Conservation (phyloP, 2,329 filamentous ascomycete species). For the Ustulina deusta region DNA sequence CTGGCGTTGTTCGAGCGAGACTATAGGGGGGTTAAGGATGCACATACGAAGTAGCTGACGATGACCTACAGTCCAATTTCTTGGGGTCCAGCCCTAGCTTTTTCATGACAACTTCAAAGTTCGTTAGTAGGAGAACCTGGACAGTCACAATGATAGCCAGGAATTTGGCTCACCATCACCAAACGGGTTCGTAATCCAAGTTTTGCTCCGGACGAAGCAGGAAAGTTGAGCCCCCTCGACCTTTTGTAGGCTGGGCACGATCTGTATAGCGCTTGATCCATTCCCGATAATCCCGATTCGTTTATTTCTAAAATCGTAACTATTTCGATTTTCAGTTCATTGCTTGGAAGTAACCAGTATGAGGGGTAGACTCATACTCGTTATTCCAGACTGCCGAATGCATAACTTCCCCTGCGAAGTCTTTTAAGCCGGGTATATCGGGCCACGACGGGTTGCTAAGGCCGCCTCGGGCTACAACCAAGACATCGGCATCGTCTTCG, state of each 20-base stretch:
- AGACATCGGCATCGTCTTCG: constrained; percentile 56
- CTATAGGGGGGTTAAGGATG: constrained; percentile 42
- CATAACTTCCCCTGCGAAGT: constrained; percentile 58
- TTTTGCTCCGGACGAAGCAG: constrained; percentile 62
- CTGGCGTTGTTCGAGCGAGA: constrained; percentile 55
- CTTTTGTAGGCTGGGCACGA: constrained; percentile 62
- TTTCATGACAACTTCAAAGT: constrained; percentile 52
- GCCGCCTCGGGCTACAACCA: constrained; percentile 58
- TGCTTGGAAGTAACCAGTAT: too few species aligned
- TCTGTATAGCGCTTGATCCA: constrained; percentile 65
- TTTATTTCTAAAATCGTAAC: constrained; percentile 62
- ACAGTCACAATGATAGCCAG: background rate
- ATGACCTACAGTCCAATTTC: constrained; percentile 54
- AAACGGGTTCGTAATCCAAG: constrained; percentile 63
- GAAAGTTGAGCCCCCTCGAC: constrained; percentile 56
- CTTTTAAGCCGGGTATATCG: constrained; percentile 56
- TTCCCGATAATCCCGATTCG: constrained; percentile 64
- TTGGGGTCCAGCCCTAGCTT: constrained; percentile 57
- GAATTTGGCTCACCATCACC: constrained; percentile 52
- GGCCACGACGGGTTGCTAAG: constrained; percentile 60
- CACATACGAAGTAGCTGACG: background rate
- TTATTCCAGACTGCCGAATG: constrained; percentile 62
- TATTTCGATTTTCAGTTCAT: constrained; percentile 38
- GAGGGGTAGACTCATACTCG: constrained; percentile 43
- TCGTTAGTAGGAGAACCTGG: background rate